Conservation (phyloP, 139 green algal species). For the Pycnococcus provasolii region DNA sequence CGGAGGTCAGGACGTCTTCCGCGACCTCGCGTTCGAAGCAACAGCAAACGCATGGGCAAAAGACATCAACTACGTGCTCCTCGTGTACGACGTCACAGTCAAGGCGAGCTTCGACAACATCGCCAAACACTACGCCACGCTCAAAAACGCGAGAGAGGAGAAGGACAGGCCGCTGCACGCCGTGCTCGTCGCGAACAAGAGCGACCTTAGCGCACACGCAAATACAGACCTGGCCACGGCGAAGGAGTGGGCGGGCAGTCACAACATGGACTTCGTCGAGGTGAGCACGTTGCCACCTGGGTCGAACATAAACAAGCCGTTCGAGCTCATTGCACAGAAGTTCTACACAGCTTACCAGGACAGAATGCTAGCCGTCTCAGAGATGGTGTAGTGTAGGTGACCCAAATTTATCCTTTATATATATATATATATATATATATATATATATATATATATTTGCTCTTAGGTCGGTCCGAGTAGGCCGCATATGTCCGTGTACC, state of each 20-base stretch:
- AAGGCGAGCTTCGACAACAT: constrained; percentile 1
- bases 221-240: neutral
- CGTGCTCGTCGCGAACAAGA: constrained; percentile 25
- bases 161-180: constrained; percentile 7
- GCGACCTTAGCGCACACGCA: constrained; percentile 4
- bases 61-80: constrained; percentile 5
- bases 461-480: too few species aligned
- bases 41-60: constrained; percentile 5
- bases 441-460: too few species aligned
- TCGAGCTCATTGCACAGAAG: neutral
- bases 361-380: too few species aligned
- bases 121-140: constrained; percentile 1
- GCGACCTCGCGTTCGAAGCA: neutral
- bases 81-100: constrained; percentile 20
- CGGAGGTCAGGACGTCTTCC: constrained; percentile 24
- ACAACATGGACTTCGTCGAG: constrained; percentile 11
- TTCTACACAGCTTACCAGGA: neutral
- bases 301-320: neutral
- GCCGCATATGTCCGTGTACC: too few species aligned
- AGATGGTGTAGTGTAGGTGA: too few species aligned
- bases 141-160: constrained; percentile 1
- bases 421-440: too few species aligned
- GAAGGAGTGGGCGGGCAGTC: neutral
- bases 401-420: too few species aligned
- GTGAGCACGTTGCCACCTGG: constrained; percentile 7